A percentile compares a stretch with the other conserved stretches of the same genome.
Evolutionary conservation across 176 grass and related monocot species (phyloP).

Genomic region (Pontederia paniculata): DNA sequence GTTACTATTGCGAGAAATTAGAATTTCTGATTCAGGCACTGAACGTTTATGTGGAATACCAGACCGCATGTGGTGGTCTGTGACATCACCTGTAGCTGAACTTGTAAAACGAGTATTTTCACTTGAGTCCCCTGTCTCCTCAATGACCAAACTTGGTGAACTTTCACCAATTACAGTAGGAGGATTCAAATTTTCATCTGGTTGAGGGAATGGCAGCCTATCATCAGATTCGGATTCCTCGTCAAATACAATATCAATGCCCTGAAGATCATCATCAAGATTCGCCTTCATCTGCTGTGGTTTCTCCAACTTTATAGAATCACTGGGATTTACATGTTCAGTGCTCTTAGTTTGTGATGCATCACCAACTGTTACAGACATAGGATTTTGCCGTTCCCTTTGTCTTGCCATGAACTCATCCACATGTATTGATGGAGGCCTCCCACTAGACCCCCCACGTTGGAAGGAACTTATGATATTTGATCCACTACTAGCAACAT

Average conservation of each 20-base stretch:
- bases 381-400: slow-evolving; percentile 73
- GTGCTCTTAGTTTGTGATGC: slow-evolving; percentile 38
- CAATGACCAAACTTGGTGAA: slow-evolving; percentile 51
- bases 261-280: slow-evolving; percentile 72
- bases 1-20: slow-evolving; percentile 27
- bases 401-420: slow-evolving; percentile 97
- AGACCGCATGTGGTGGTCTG: background rate
- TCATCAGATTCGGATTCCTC: slow-evolving; percentile 90
- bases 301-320: slow-evolving; percentile 37
- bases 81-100: slow-evolving; percentile 26
- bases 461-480: slow-evolving; percentile 66
- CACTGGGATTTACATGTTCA: slow-evolving; percentile 40
- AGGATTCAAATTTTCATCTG: slow-evolving; percentile 72
- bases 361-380: slow-evolving; percentile 35
- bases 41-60: slow-evolving; percentile 11
- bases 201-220: slow-evolving; percentile 74
- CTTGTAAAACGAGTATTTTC: slow-evolving; percentile 31
- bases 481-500: slow-evolving; percentile 76
- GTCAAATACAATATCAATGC: slow-evolving; percentile 86
- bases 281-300: slow-evolving; percentile 47
- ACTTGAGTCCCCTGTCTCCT: slow-evolving; percentile 37
- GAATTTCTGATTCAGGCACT: slow-evolving; percentile 15
- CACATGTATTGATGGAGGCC: slow-evolving; percentile 98
- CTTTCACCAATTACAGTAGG: slow-evolving; percentile 73
- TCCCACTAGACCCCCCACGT: slow-evolving; percentile 52